phyloP scores from a whole-genome alignment of 345 rosid genomes.

The Trapa incisa region DNA sequence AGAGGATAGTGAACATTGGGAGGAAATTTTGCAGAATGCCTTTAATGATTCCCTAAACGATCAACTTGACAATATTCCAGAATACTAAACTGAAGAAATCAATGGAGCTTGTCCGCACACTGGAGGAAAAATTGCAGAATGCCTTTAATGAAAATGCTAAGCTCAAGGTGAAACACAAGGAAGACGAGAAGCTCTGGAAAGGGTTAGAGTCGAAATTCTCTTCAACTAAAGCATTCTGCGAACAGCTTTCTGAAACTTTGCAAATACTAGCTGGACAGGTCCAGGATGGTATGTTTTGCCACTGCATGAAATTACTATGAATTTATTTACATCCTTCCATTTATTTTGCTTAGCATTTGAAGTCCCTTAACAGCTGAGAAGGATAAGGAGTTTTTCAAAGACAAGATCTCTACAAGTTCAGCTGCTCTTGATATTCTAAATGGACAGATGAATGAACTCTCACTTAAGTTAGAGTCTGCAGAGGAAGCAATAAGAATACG shows the following conservation, averaged over 20 bases:
- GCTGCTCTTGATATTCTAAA: constrained; percentile 32
- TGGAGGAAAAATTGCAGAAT: constrained; percentile 81
- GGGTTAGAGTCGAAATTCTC: constrained; percentile 80
- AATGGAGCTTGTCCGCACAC: constrained; percentile 34
- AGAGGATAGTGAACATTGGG: too few relatives aligned
- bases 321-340: background rate
- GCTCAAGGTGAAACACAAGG: constrained; percentile 76
- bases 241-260: constrained; percentile 77
- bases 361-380: constrained; percentile 49
- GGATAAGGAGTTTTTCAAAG: constrained; percentile 34
- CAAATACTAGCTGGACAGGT: constrained; percentile 66
- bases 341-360: constrained; percentile 6
- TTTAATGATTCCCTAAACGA: background rate
- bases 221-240: constrained; percentile 65
- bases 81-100: constrained; percentile 74
- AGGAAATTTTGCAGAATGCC: background rate
- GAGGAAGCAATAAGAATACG: constrained; percentile 40
- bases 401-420: constrained; percentile 28
- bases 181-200: constrained; percentile 87
- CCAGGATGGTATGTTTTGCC: constrained; percentile 49
- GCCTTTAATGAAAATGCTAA: constrained; percentile 84
- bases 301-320: constrained; percentile 2
- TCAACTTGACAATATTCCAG: constrained; percentile 19
- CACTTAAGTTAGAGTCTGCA: constrained; percentile 32
- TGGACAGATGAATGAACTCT: constrained; percentile 30